phyloP scores from a whole-genome alignment of 208 protist genomes.

The Porcisia deanei region DNA sequence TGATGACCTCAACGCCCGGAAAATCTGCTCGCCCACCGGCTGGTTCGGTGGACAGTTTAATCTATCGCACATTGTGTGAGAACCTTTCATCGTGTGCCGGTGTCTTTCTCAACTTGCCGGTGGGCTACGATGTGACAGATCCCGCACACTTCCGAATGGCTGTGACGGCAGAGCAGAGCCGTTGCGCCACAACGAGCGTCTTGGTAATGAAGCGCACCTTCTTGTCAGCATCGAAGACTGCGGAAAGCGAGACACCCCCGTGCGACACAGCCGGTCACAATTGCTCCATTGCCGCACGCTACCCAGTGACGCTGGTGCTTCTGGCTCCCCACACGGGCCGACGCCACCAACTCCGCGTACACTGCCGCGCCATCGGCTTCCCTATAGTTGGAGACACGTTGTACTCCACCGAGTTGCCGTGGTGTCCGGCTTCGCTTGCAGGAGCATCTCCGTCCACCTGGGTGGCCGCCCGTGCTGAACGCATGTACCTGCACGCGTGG shows the following conservation, averaged over 20 bases:
- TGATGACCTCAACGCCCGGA: neutral
- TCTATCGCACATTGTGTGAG: neutral
- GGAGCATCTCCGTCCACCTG: neutral
- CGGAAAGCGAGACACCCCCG: slow-evolving; percentile 17
- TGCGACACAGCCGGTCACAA: slow-evolving; percentile 22
- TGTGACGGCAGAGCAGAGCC: slow-evolving; percentile 26
- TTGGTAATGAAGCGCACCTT: slow-evolving; percentile 23
- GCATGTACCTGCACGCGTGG: slow-evolving; percentile 86
- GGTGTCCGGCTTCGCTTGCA: slow-evolving; percentile 4
- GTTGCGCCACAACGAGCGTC: slow-evolving; percentile 18
- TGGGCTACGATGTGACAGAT: slow-evolving; percentile 57
- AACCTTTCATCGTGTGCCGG: neutral
- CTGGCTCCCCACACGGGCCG: slow-evolving; percentile 74
- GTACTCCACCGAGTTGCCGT: slow-evolving; percentile 38
- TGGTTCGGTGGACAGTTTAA: neutral
- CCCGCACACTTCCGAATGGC: slow-evolving; percentile 65
- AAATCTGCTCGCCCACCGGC: too few species aligned
- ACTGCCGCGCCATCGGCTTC: slow-evolving; percentile 75
- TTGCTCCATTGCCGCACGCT: slow-evolving; percentile 12
- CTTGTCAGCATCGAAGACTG: neutral
- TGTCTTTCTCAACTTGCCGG: slow-evolving; percentile 34
- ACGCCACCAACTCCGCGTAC: slow-evolving; percentile 89
- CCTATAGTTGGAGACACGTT: slow-evolving; percentile 85
- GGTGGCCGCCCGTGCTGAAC: slow-evolving; percentile 22
- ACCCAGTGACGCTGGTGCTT: slow-evolving; percentile 60